Evolutionary conservation across 768 basidiomycete genomes (phyloP).

Genomic region (Suillus weaverae): DNA sequence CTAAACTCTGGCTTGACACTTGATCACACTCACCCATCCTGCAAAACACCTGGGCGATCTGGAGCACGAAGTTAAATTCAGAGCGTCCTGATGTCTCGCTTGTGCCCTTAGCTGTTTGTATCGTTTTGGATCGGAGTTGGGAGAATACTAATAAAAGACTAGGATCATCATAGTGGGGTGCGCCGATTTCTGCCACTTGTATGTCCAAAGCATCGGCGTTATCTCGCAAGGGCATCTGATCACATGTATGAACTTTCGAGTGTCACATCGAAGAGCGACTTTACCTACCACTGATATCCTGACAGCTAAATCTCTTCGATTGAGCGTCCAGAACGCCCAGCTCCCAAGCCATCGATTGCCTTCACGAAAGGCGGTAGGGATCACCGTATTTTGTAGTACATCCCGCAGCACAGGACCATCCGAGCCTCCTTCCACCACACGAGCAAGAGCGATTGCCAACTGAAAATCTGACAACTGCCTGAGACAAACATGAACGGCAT

Average conservation of each 20-base stretch:
- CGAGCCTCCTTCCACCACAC: slow-evolving; percentile 79
- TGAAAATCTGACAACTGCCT: slow-evolving; percentile 89
- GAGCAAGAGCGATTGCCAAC: slow-evolving; percentile 82
- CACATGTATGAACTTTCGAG: background rate
- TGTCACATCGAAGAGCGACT: background rate
- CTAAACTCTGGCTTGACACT: background rate
- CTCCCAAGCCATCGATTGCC: slow-evolving; percentile 94
- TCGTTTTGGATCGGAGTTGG: slow-evolving; percentile 83
- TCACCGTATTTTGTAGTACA: slow-evolving; percentile 68
- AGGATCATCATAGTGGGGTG: slow-evolving; percentile 91
- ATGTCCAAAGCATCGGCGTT: slow-evolving; percentile 60
- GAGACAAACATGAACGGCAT: slow-evolving; percentile 89
- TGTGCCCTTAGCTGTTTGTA: slow-evolving; percentile 92
- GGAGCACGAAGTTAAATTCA: slow-evolving; percentile 95
- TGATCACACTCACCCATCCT: slow-evolving; percentile 75
- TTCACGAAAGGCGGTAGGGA: slow-evolving; percentile 81
- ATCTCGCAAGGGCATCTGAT: slow-evolving; percentile 74
- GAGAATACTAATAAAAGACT: slow-evolving; percentile 88
- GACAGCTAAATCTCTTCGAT: slow-evolving; percentile 85
- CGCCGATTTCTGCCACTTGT: slow-evolving; percentile 64
- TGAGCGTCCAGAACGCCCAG: slow-evolving; percentile 97
- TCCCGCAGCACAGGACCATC: slow-evolving; percentile 74
- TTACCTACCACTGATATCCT: slow-evolving; percentile 80
- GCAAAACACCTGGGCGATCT: slow-evolving; percentile 91
- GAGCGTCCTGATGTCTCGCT: slow-evolving; percentile 84